Base-by-base conservation (phyloP, 1,284 basidiomycete genomes). In the Microbotryum lychnidis-dioicae region DNA sequence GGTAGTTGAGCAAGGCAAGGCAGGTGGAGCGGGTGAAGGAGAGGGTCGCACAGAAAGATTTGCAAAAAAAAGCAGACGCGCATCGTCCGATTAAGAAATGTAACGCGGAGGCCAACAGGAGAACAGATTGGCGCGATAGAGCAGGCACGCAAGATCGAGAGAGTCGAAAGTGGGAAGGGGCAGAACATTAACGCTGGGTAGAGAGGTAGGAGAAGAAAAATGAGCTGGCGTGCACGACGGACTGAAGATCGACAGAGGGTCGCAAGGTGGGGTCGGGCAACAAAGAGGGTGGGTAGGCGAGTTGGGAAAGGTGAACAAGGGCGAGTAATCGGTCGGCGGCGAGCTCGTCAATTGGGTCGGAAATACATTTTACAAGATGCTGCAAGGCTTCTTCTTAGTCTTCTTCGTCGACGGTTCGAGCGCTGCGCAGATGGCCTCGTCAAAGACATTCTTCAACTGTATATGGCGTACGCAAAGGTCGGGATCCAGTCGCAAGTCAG, bases 391-490 rank as follows among this genome's bases (percentile, higher is more conserved):
- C 80, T 78, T 82, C 80, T 80, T 85, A 79, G 85, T 87, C 73
- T 86, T 91, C 72, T 87, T 80, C 69, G 94, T 86, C 66, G 94
- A 94, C 63, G 94, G 94, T 76, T 97, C 94, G 69, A 98, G 84
- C 25, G 93, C 96, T 67, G 94, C 94, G 67, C 97, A 94, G 75
- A 98, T 97, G 61, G 94, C 94, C 87, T 98, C 96, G 77, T 98
- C 94, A 77, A 99, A 99, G 64, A 99, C 94, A 76, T 97, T 97
- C 87, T 98, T 98, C 77, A 99, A 79, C 70, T 71, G 59, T 23
- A 12, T 14, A 18, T 18, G 14, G 37, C 37, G 14, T 18, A 18
- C 16, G 16, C 16, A 18, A 16, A 16, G 37, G 5, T 8, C 14
- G 25, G 31, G 46, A 14, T 6, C 8, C 52, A 50, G 20, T 23